Conservation (phyloP, 2,329 filamentous ascomycete genomes). For the Harringtonia lauricola region DNA sequence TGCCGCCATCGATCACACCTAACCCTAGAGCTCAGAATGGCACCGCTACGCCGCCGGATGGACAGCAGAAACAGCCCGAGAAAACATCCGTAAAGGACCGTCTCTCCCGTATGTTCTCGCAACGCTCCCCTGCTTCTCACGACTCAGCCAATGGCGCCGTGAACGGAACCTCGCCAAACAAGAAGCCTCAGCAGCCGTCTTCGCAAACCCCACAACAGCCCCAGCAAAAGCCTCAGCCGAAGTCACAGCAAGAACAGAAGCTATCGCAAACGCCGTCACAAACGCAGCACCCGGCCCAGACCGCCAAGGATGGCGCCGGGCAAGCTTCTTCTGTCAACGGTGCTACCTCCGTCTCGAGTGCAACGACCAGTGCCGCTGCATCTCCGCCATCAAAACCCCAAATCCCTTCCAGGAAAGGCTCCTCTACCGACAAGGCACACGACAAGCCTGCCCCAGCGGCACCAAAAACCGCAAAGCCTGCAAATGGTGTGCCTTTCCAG, state of each 20-base stretch:
- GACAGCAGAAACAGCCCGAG: slow-evolving; percentile 28
- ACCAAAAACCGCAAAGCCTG: slow-evolving; percentile 24
- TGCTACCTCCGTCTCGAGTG: slow-evolving; percentile 16
- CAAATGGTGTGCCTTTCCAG: slow-evolving; percentile 22
- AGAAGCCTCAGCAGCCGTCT: slow-evolving; percentile 16
- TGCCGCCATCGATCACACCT: slow-evolving; percentile 26
- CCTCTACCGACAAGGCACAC: slow-evolving; percentile 28
- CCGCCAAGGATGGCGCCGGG: slow-evolving; percentile 9
- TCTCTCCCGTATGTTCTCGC: slow-evolving; percentile 52
- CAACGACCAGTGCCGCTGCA: slow-evolving; percentile 8
- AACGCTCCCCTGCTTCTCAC: slow-evolving; percentile 20
- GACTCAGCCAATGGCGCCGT: slow-evolving; percentile 13
- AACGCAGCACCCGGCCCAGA: slow-evolving; percentile 1
- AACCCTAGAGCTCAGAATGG: slow-evolving; percentile 28
- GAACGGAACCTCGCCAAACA: slow-evolving; percentile 1
- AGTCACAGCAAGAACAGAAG: neutral
- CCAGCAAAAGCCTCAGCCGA: slow-evolving; percentile 1
- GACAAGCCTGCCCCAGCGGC: slow-evolving; percentile 16
- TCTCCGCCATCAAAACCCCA: slow-evolving; percentile 27
- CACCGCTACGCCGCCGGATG: slow-evolving; percentile 12
- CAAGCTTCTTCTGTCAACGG: slow-evolving; percentile 6
- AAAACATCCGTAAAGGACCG: slow-evolving; percentile 54
- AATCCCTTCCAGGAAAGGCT: slow-evolving; percentile 31
- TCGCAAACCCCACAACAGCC: neutral
- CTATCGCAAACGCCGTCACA: neutral